A percentile compares a stretch with the other conserved stretches of the same genome.
phyloP scores from a whole-genome alignment of 345 rosid genomes.

The Populus ilicifolia region DNA sequence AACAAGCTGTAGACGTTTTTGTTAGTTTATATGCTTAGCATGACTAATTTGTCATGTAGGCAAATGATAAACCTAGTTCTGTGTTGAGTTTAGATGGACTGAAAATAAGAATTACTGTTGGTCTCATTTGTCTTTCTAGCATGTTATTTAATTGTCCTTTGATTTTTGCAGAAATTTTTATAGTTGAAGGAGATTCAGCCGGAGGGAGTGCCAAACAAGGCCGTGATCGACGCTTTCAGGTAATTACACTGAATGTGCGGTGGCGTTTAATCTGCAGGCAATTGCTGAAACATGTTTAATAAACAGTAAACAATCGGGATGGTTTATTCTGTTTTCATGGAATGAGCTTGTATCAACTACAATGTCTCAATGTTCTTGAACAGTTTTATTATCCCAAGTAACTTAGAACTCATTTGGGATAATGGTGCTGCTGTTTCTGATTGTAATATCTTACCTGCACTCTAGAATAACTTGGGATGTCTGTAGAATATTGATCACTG shows the following conservation, averaged over 20 bases:
- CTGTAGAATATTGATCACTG: background rate
- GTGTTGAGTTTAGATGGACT: background rate
- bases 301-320: background rate
- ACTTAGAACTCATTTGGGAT: background rate
- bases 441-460: background rate
- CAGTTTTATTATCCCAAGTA: background rate
- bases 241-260: constrained; percentile 17
- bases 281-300: constrained; percentile 4
- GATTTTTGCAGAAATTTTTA: constrained; percentile 72
- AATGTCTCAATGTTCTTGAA: background rate
- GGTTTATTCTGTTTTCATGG: background rate
- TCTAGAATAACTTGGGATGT: background rate
- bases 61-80: background rate
- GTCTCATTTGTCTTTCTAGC: background rate
- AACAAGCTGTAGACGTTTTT: background rate
- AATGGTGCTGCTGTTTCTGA: background rate
- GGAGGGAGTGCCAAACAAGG: constrained; percentile 99
- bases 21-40: background rate
- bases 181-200: constrained; percentile 98
- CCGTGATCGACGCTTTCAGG: constrained; percentile 98
- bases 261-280: background rate
- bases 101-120: background rate
- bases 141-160: background rate
- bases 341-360: background rate
- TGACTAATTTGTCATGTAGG: background rate